Percentiles rank a stretch among this genome's conserved stretches.
Conservation (phyloP, 2,329 filamentous ascomycete species). For the Nemania abortiva region DNA sequence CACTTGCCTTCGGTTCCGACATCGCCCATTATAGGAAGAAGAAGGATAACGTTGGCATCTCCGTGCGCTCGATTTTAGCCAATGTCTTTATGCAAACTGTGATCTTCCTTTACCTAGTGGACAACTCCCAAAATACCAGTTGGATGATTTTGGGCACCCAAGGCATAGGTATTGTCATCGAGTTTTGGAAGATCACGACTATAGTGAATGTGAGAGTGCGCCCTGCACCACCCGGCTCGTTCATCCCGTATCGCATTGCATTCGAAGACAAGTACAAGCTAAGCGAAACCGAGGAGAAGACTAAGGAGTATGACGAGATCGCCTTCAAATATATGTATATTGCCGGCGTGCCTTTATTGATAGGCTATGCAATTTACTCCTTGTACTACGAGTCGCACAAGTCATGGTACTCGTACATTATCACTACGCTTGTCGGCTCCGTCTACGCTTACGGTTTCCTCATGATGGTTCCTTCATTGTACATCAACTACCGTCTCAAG, state of each 20-base stretch:
- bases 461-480: slow-evolving; percentile 97
- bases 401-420: slow-evolving; percentile 97
- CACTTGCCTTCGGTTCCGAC: slow-evolving; percentile 95
- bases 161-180: slow-evolving; percentile 79
- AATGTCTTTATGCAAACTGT: slow-evolving; percentile 98
- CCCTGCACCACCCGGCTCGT: slow-evolving; percentile 73
- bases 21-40: slow-evolving; percentile 99
- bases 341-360: slow-evolving; percentile 85
- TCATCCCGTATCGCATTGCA: slow-evolving; percentile 81
- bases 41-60: slow-evolving; percentile 98
- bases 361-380: slow-evolving; percentile 91
- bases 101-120: slow-evolving; percentile 96
- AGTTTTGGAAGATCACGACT: slow-evolving; percentile 95
- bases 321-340: slow-evolving; percentile 98
- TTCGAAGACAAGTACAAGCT: slow-evolving; percentile 99
- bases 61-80: slow-evolving; percentile 92
- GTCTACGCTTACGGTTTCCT: slow-evolving; percentile 99
- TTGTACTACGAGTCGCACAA: slow-evolving; percentile 95
- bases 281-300: slow-evolving; percentile 95
- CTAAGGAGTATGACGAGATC: slow-evolving; percentile 97
- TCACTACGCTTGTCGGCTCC: slow-evolving; percentile 92
- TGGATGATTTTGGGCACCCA: slow-evolving; percentile 99
- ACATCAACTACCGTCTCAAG: slow-evolving; percentile 99
- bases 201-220: slow-evolving; percentile 89
- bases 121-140: slow-evolving; percentile 97